phyloP scores from a whole-genome alignment of 768 basidiomycete species.

The Tulasnella sp. region DNA sequence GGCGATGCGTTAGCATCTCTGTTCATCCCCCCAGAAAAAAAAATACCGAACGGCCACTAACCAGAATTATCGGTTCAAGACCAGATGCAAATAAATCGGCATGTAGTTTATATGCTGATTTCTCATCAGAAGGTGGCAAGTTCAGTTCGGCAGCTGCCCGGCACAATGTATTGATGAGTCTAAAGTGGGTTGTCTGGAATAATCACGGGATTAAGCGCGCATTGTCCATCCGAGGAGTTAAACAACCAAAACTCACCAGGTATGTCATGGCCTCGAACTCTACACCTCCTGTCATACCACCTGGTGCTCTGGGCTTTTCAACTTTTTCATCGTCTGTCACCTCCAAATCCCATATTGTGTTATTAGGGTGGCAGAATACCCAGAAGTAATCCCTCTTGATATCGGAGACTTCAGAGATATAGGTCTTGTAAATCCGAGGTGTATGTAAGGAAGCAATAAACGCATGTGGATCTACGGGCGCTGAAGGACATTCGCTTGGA shows the following conservation, averaged over 20 bases:
- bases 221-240: not conserved
- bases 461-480: slow-evolving; percentile 57
- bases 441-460: slow-evolving; percentile 64
- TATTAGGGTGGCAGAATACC: slow-evolving; percentile 94
- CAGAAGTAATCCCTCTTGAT: slow-evolving; percentile 90
- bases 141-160: slow-evolving; percentile 50
- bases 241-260: slow-evolving; percentile 45
- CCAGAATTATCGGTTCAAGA: slow-evolving; percentile 78
- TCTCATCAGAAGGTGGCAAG: slow-evolving; percentile 52
- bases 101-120: slow-evolving; percentile 75
- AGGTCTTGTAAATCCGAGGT: slow-evolving; percentile 65
- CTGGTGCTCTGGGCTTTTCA: slow-evolving; percentile 85
- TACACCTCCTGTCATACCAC: slow-evolving; percentile 97
- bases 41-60: slow-evolving; percentile 29
- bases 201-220: not conserved
- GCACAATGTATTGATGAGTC: slow-evolving; percentile 69
- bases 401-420: slow-evolving; percentile 73
- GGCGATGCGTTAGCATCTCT: not conserved
- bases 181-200: slow-evolving; percentile 71
- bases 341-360: slow-evolving; percentile 73
- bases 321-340: slow-evolving; percentile 76
- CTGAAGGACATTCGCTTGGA: slow-evolving; percentile 46
- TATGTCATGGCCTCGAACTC: slow-evolving; percentile 97
- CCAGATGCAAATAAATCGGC: slow-evolving; percentile 80
- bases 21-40: not conserved